Evolutionary conservation across 768 basidiomycete species (phyloP).

Genomic region (Lactarius evosmus): DNA sequence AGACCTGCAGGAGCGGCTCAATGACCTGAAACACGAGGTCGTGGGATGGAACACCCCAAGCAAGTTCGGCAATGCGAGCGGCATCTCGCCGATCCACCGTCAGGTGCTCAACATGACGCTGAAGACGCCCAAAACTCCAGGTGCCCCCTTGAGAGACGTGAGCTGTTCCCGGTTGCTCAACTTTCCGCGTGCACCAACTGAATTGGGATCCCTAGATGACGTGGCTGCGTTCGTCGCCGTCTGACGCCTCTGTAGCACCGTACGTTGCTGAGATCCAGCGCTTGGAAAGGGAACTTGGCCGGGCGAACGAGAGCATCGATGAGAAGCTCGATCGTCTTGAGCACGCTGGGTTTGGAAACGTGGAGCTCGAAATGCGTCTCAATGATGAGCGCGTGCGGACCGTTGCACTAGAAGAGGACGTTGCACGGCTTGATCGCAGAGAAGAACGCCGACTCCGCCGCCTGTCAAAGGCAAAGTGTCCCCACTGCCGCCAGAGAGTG

Average conservation of each 20-base stretch:
- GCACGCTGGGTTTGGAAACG: constrained; percentile 71
- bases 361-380: constrained; percentile 65
- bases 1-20: constrained; percentile 69
- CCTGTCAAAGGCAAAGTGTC: constrained; percentile 60
- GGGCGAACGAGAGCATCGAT: constrained; percentile 81
- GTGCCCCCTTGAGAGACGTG: constrained; percentile 75
- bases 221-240: constrained; percentile 62
- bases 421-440: constrained; percentile 57
- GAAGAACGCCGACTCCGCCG: constrained; percentile 67
- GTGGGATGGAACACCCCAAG: constrained; percentile 56
- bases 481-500: constrained; percentile 64
- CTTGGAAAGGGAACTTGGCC: constrained; percentile 71
- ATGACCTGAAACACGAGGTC: constrained; percentile 50
- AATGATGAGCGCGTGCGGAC: constrained; percentile 66
- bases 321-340: constrained; percentile 85
- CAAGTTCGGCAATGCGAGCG: constrained; percentile 49
- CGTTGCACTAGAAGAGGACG: constrained; percentile 59
- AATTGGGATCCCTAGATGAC: constrained; percentile 49
- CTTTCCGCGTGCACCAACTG: constrained; percentile 24
- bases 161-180: constrained; percentile 30
- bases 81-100: constrained; percentile 75
- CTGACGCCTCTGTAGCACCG: constrained; percentile 57
- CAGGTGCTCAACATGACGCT: constrained; percentile 67
- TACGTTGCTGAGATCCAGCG: constrained; percentile 69
- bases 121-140: constrained; percentile 71